Evolutionary conservation across 1,284 basidiomycete species (phyloP), one percentile per base, ranked within the genome.

Genomic region (Microbotryum saponariae): DNA sequence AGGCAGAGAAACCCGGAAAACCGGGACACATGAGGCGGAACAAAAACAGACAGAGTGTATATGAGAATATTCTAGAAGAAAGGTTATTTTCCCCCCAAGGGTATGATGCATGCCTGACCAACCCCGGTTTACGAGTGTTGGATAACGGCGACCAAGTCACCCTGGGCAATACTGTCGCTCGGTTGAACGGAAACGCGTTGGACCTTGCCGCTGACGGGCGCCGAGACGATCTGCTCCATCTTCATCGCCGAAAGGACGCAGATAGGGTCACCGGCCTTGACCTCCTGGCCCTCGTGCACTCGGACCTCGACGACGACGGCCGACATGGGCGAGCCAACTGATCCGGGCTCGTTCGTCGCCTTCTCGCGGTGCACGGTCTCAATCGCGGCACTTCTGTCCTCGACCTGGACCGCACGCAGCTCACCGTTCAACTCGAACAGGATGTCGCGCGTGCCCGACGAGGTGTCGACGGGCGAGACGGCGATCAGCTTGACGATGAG

Each of bases 231-330:
- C 66, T 89, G 91, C 80, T 98, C 94, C 91, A 96, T 93, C 89
- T 91, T 91, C 90, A 92, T 92, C 37, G 90, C 89, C 72, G 87
- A 89, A 76, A 91, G 78, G 61, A 92, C 88, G 50, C n/a, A 23
- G 33, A 55, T 23, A 31, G 91, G 89, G 78, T 99, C 96, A 64
- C 96, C 96, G 77, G 91, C 94, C 85, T 89, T 96, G 78, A 99
- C 91, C 74, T 92, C 86, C 66, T 92, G 88, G 54, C 91, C 92
- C 77, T 97, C 93, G 79, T 96, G 91, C 65, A 96, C 93, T 70
- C 94, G 83, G 56, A 99, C 91, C 77, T 98, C 96, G 29, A 98
- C 88, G 56, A 98, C 91, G 56, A 98, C 94, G 79, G 94, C 94
- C 61, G 91, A 90, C 63, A 77, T 69, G 1, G 75, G 75, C 49